phyloP scores from a whole-genome alignment of 208 protist species.

The Herpetomonas samuelpessoai region DNA sequence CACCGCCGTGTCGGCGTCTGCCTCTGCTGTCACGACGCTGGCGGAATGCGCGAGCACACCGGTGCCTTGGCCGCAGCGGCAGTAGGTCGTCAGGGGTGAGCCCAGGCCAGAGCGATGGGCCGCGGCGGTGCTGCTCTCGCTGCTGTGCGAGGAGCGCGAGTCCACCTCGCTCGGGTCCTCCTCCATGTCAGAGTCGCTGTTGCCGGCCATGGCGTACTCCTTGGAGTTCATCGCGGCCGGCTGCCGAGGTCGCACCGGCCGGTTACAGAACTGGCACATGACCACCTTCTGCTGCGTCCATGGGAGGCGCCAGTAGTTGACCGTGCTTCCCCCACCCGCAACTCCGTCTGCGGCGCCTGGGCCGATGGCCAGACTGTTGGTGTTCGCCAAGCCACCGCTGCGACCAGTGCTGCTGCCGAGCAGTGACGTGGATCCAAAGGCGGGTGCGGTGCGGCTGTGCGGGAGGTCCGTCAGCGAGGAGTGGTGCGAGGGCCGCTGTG shows the following conservation, averaged over 20 bases:
- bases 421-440: not conserved
- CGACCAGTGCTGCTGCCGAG: not conserved
- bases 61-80: slow-evolving; percentile 15
- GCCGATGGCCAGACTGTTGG: slow-evolving; percentile 12
- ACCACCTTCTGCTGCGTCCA: slow-evolving; percentile 42
- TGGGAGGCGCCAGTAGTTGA: slow-evolving; percentile 39
- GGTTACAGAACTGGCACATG: slow-evolving; percentile 51
- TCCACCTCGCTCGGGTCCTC: not conserved
- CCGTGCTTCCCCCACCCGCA: slow-evolving; percentile 8
- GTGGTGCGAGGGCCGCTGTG: too few species aligned
- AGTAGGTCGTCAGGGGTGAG: slow-evolving; percentile 13
- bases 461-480: not conserved
- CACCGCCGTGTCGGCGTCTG: not conserved
- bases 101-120: not conserved
- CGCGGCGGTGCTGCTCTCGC: slow-evolving; percentile 10
- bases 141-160: slow-evolving; percentile 6
- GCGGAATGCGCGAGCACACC: not conserved
- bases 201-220: not conserved
- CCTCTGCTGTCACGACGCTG: too few species aligned
- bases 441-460: not conserved
- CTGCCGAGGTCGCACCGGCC: slow-evolving; percentile 13
- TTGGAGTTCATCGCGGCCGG: not conserved
- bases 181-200: slow-evolving; percentile 17
- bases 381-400: slow-evolving; percentile 7
- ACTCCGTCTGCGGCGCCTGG: slow-evolving; percentile 1